Conservation (phyloP, 2,329 filamentous ascomycete genomes). For the Cladophialophora bantiana region DNA sequence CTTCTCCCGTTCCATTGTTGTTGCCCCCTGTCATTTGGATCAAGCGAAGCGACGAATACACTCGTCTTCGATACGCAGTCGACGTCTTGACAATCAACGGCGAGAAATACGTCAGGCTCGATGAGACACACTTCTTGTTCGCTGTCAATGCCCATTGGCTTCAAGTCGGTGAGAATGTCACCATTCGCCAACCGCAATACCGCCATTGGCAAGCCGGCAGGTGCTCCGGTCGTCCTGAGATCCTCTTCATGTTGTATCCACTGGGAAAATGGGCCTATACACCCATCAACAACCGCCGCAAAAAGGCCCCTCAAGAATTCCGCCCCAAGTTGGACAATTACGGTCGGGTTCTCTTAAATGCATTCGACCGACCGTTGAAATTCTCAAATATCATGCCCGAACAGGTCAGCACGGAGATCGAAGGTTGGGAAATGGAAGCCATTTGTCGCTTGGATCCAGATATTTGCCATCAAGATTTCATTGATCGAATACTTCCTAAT, state of each 20-base stretch:
- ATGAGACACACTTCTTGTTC: conserved; percentile 13
- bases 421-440: conserved; percentile 34
- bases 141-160: conserved; percentile 21
- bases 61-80: conserved; percentile 16
- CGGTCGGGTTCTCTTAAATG: conserved; percentile 25
- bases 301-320: conserved; percentile 24
- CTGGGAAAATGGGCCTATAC: conserved; percentile 23
- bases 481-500: conserved; percentile 27
- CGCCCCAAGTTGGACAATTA: conserved; percentile 22
- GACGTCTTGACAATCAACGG: conserved; percentile 22
- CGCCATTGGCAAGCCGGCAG: conserved; percentile 10
- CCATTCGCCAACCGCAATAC: conserved; percentile 8
- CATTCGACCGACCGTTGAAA: conserved; percentile 22
- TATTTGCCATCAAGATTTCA: conserved; percentile 31
- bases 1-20: not conserved
- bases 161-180: conserved; percentile 14
- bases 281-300: conserved; percentile 17
- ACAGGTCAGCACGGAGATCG: conserved; percentile 28
- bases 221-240: conserved; percentile 11
- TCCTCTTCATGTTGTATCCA: conserved; percentile 26
- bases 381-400: conserved; percentile 16
- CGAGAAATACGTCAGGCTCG: conserved; percentile 16
- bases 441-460: conserved; percentile 28
- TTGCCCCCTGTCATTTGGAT: conserved; percentile 23
- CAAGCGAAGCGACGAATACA: conserved; percentile 11